Base-by-base conservation (phyloP, 1,139 yeast species). In the Suhomyces terraborum region DNA sequence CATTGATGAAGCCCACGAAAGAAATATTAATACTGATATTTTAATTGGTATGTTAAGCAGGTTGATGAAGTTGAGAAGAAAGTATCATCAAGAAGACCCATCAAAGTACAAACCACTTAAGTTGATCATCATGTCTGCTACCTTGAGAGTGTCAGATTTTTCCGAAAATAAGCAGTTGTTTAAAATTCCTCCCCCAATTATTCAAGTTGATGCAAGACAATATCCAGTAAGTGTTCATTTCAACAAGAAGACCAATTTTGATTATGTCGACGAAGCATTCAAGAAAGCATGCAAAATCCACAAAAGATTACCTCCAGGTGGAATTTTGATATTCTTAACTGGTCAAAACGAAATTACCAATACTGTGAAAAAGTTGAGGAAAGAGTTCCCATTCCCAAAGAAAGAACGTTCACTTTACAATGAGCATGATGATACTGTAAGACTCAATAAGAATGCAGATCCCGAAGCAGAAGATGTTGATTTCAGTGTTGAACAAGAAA, bases 1-100 rank as follows among this genome's bases (percentile, higher is more conserved):
- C 24, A 88, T 94, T 46, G 99, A 94, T 68, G 99, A 93, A 64
- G 99, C 99, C 0, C 99, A 94, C 61, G 98, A 94, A 61, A 79
- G 99, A 58, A 91, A 89, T 56, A 82, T 91, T 47, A 94, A 93
- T 56, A 94, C 99, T 0, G 99, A 94, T 66, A 91, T 94, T 39
- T 69, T 94, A 44, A 88, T 94, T 50, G 99, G 99, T 38, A 87
- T 93, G 83, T 69, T 93, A 40, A 88, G 96, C 55, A 80, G 98
- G 51, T 84, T 91, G n/a, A 75, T 88, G 47, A 80, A 77, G 51
- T 71, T 93, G 33, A 80, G 99, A 60, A 73, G 85, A 32, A 72
- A 77, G 46, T 73, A 79, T 40, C 72, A 74, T 51, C 57, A 54
- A 1, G 64, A 73, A 41, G 67, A 81, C 47, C 80, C 84, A 5